phyloP scores from a whole-genome alignment of 75 land plant species.

The Larix kaempferi region DNA sequence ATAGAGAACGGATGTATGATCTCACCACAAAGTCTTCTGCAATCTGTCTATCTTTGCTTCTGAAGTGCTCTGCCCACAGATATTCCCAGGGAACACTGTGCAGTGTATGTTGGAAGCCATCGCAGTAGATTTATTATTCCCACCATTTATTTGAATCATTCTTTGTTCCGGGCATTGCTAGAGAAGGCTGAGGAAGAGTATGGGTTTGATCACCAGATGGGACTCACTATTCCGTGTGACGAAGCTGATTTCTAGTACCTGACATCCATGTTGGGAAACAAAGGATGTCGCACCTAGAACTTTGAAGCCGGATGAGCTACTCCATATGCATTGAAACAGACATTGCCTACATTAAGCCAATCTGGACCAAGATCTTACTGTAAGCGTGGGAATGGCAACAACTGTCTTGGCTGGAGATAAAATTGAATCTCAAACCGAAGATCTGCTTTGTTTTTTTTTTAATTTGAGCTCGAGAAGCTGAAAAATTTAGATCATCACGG shows the following conservation, averaged over 20 bases:
- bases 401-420: no score
- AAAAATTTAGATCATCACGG: no score
- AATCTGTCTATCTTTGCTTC: no score
- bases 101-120: slow-evolving; percentile 68
- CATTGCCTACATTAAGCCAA: no score
- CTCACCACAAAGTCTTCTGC: no score
- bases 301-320: background rate
- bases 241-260: slow-evolving; percentile 17
- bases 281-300: background rate
- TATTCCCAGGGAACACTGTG: slow-evolving; percentile 22
- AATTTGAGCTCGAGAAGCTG: no score
- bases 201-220: slow-evolving; percentile 21
- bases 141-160: slow-evolving; percentile 39
- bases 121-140: slow-evolving; percentile 14
- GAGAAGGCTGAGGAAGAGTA: slow-evolving; percentile 76
- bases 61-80: background rate
- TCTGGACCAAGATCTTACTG: no score
- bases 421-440: no score
- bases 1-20: no score
- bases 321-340: background rate
- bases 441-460: no score
- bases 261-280: background rate
- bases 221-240: slow-evolving; percentile 63
- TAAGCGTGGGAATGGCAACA: no score
- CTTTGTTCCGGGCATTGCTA: slow-evolving; percentile 42